These are phyloP conservation scores for Trichoderma virens DNA, from an alignment of 495 filamentous ascomycete genomes.

Conservation along the genomic window DNA sequence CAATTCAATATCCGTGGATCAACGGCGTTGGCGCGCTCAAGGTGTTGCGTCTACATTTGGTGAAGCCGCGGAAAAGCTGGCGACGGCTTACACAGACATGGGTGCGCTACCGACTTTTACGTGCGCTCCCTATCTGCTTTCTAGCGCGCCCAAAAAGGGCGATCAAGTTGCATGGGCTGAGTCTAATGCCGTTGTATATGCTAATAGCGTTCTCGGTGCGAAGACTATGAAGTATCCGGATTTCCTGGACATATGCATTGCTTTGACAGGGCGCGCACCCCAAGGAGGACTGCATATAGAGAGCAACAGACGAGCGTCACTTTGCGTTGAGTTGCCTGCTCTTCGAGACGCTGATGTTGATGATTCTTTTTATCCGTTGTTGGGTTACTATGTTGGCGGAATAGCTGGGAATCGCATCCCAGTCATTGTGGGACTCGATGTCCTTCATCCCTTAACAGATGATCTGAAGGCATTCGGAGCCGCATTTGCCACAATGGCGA, in stretches of 20 bases:
- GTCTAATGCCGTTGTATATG: not conserved
- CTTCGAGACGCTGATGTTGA: not conserved
- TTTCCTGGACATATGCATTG: conserved; percentile 5
- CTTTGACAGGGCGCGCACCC: conserved; percentile 6
- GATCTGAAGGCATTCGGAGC: conserved; percentile 8
- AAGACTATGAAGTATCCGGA: conserved; percentile 8
- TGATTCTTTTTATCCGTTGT: not conserved
- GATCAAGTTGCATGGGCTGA: conserved; percentile 6
- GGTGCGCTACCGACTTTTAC: not conserved
- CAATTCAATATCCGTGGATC: conserved; percentile 6
- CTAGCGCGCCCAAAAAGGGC: not conserved
- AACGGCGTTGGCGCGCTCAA: not conserved
- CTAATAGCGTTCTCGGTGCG: conserved; percentile 1
- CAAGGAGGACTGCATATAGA: not conserved
- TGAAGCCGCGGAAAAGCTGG: not conserved
- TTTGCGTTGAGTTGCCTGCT: not conserved
- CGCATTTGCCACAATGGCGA: conserved; percentile 3
- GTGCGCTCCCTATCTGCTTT: conserved; percentile 7
- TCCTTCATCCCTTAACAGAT: not conserved
- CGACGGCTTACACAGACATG: conserved; percentile 2
- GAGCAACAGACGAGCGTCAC: not conserved
- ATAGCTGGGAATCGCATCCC: not conserved
- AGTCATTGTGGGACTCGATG: not conserved
- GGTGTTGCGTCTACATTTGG: conserved; percentile 1
- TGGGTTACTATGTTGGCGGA: not conserved